A percentile compares a stretch with the other conserved stretches of the same genome.
Evolutionary conservation across 148 eudicot genomes (phyloP).

Genomic region (Amaranthus palmeri): DNA sequence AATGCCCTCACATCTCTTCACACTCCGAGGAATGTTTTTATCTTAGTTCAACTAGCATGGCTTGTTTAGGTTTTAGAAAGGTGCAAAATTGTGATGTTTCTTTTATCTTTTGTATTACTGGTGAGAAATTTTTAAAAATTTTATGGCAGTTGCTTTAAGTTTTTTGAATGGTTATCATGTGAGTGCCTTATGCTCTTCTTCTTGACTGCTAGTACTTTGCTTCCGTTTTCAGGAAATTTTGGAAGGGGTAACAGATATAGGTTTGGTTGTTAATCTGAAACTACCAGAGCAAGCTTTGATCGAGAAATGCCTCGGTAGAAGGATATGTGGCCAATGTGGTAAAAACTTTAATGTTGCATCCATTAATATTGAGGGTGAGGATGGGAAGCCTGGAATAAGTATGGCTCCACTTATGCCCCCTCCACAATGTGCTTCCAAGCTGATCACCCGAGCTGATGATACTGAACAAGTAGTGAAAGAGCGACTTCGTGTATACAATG

Average conservation of each 20-base stretch:
- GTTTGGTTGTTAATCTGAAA: slow-evolving; percentile 87
- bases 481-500: slow-evolving; percentile 71
- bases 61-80: not conserved
- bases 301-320: slow-evolving; percentile 96
- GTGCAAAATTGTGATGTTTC: not conserved
- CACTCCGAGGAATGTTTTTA: not conserved
- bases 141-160: not conserved
- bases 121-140: not conserved
- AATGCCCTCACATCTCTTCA: not conserved
- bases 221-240: slow-evolving; percentile 69
- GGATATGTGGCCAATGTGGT: slow-evolving; percentile 83
- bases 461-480: slow-evolving; percentile 78
- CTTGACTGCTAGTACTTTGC: not conserved
- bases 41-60: not conserved
- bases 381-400: slow-evolving; percentile 66
- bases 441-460: slow-evolving; percentile 89
- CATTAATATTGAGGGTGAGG: slow-evolving; percentile 66
- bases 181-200: not conserved
- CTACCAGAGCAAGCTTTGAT: slow-evolving; percentile 79
- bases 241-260: slow-evolving; percentile 90
- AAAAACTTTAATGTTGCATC: slow-evolving; percentile 85
- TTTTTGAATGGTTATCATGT: not conserved
- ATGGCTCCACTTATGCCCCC: slow-evolving; percentile 92
- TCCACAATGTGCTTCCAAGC: slow-evolving; percentile 77
- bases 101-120: not conserved